These are phyloP conservation scores for Evernia prunastri DNA, from an alignment of 495 filamentous ascomycete species.

Conservation along the genomic window DNA sequence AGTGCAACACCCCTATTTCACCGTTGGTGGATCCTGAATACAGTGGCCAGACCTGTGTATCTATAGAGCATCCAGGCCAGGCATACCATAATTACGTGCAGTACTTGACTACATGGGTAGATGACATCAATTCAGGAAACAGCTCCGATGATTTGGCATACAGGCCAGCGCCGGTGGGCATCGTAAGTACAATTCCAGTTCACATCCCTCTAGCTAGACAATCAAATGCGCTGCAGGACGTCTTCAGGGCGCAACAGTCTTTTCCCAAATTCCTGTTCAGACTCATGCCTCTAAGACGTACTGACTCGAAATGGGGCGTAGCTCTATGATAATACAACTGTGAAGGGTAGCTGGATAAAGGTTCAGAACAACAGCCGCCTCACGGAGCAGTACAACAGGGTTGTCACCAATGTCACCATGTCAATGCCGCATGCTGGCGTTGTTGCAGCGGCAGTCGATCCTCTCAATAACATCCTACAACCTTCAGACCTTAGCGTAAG, in stretches of 20 bases:
- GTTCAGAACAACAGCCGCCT: slow-evolving; percentile 37
- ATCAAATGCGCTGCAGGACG: too few relatives aligned
- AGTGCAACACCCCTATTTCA: slow-evolving; percentile 56
- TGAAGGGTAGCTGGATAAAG: slow-evolving; percentile 23
- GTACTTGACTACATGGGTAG: slow-evolving; percentile 18
- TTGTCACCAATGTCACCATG: slow-evolving; percentile 67
- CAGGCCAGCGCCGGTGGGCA: slow-evolving; percentile 18
- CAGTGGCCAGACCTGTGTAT: slow-evolving; percentile 50
- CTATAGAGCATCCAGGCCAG: slow-evolving; percentile 57
- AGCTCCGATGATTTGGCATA: slow-evolving; percentile 1
- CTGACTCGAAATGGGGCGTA: not conserved
- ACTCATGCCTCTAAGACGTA: not conserved
- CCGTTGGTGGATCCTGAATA: slow-evolving; percentile 30
- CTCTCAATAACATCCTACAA: slow-evolving; percentile 57
- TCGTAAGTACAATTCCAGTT: too few relatives aligned
- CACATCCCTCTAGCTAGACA: too few relatives aligned
- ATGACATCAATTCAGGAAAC: slow-evolving; percentile 5
- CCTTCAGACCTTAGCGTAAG: slow-evolving; percentile 50
- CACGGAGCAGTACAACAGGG: slow-evolving; percentile 41
- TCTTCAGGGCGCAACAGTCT: not conserved
- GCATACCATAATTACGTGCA: slow-evolving; percentile 33
- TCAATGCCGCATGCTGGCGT: slow-evolving; percentile 67
- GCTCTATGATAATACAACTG: slow-evolving; percentile 24
- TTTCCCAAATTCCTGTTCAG: too few relatives aligned
- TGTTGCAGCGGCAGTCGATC: slow-evolving; percentile 51